Evolutionary conservation across 2,329 filamentous ascomycete species (phyloP).

Genomic region (Albifimbria verrucaria): DNA sequence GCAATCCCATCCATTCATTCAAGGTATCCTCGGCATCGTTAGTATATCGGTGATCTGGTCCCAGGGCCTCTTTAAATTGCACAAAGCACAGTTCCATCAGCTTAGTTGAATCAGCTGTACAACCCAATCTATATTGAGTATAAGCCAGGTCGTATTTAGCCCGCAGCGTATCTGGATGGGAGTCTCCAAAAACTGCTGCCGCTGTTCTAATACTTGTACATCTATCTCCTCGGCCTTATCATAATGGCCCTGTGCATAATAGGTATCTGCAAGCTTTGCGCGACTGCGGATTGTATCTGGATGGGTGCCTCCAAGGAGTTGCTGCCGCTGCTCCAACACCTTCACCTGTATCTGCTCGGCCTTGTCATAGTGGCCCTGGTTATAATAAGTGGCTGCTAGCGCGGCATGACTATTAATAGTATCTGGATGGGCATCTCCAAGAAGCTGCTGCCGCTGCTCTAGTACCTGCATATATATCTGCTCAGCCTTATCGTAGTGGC

Average conservation of each 20-base stretch:
- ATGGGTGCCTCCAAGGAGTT: not conserved
- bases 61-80: not conserved
- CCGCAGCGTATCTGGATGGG: not conserved
- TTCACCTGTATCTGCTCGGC: not conserved
- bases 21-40: not conserved
- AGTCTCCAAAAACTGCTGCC: not conserved
- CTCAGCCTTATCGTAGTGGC: not conserved
- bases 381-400: not conserved
- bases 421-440: not conserved
- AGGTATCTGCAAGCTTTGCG: not conserved
- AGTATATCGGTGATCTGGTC: not conserved
- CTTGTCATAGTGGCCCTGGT: not conserved
- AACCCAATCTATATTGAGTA: not conserved
- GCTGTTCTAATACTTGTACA: not conserved
- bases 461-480: not conserved
- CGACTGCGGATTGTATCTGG: not conserved
- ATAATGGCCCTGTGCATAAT: not conserved
- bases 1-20: not conserved
- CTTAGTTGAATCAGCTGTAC: not conserved
- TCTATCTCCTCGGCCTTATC: not conserved
- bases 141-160: not conserved
- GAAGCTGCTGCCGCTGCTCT: not conserved
- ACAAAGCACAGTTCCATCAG: not conserved
- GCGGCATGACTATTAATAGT: not conserved
- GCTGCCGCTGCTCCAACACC: not conserved